Conservation (phyloP, 148 eudicot genomes). For the Rhododendron simsii region DNA sequence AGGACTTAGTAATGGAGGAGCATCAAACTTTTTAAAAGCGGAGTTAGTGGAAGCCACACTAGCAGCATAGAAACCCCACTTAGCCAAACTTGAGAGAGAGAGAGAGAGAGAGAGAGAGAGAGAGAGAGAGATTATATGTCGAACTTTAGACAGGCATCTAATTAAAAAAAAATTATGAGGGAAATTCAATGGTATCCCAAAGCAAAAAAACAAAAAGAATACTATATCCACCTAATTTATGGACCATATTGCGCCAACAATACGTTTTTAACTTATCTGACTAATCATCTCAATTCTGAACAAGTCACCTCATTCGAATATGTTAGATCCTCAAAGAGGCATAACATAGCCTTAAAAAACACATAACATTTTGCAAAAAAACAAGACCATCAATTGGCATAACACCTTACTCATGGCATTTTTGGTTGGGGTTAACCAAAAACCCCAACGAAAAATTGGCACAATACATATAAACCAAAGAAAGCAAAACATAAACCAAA, state of each 20-base stretch:
- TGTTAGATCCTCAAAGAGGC: no score
- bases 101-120: not conserved
- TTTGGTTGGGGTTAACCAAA: no score
- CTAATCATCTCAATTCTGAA: no score
- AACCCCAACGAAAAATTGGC: no score
- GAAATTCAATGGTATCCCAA: not conserved
- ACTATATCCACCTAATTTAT: not conserved
- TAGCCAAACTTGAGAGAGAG: not conserved
- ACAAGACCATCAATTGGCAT: no score
- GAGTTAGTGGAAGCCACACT: conserved; percentile 12
- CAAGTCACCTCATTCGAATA: not conserved
- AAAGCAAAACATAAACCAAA: no score
- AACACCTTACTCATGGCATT: no score
- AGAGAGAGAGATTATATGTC: no score
- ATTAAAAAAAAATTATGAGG: not conserved
- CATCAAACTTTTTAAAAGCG: not conserved
- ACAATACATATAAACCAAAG: no score
- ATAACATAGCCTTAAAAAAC: no score
- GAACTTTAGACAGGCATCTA: not conserved
- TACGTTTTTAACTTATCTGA: not conserved
- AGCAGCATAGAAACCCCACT: not conserved
- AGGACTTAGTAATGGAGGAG: not conserved
- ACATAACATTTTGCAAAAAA: no score
- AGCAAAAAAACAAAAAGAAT: not conserved
- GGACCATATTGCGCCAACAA: not conserved